Conservation (phyloP, 805 yeast genomes). For the Helenozyma rhizophorensis region DNA sequence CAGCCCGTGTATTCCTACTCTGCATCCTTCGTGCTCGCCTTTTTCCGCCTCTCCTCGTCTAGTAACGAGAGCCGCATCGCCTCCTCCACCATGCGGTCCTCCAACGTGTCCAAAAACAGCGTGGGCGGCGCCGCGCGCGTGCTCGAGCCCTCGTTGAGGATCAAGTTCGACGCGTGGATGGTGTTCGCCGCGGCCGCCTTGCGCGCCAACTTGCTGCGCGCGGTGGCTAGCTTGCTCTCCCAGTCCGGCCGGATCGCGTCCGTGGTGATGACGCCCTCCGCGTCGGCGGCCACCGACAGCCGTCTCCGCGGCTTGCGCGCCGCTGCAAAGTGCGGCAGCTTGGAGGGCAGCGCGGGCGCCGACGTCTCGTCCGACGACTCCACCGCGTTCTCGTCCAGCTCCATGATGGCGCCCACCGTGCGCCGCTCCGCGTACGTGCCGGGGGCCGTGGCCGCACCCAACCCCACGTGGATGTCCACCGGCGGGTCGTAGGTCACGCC, state of each 20-base stretch:
- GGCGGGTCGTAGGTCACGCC: constrained; percentile 81
- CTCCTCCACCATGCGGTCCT: constrained; percentile 79
- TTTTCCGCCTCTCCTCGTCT: constrained; percentile 59
- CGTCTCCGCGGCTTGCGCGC: constrained; percentile 20
- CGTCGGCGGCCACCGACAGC: constrained; percentile 57
- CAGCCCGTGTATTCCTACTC: too few species aligned
- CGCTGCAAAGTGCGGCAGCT: not conserved
- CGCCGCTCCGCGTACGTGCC: constrained; percentile 21
- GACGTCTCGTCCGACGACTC: constrained; percentile 4
- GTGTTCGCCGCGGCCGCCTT: constrained; percentile 94
- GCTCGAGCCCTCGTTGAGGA: constrained; percentile 33
- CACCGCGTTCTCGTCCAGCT: constrained; percentile 2
- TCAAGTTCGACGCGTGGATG: constrained; percentile 79
- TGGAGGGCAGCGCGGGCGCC: not conserved
- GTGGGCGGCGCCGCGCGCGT: not conserved
- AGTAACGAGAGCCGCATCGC: constrained; percentile 72
- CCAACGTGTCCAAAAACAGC: constrained; percentile 21
- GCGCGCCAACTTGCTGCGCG: constrained; percentile 73
- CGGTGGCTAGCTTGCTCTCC: constrained; percentile 69
- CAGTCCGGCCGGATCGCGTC: constrained; percentile 91
- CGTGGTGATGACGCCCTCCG: constrained; percentile 69
- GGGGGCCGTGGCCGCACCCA: constrained; percentile 51
- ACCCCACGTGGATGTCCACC: constrained; percentile 47
- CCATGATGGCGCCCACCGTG: constrained; percentile 7
- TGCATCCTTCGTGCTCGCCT: constrained; percentile 5